These are phyloP conservation scores for Phytophthora kernoviae DNA, from an alignment of 352 stramenopile species.

Conservation along the genomic window DNA sequence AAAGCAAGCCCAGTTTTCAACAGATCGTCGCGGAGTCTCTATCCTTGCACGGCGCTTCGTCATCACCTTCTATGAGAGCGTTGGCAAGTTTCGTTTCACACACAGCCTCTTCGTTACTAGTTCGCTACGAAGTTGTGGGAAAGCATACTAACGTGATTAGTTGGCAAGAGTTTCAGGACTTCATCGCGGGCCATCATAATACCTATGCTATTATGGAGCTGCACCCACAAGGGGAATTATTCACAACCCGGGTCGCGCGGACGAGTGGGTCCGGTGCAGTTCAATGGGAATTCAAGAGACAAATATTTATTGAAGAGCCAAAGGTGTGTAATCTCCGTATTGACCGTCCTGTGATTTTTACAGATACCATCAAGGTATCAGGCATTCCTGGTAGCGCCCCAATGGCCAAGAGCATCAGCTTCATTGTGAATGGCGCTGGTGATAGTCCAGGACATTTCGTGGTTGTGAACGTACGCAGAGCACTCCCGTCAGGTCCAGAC, in stretches of 20 bases:
- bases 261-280: conserved; percentile 53
- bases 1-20: conserved; percentile 51
- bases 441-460: conserved; percentile 60
- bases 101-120: conserved; percentile 54
- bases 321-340: conserved; percentile 52
- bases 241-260: conserved; percentile 53
- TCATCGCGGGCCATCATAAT: conserved; percentile 62
- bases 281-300: conserved; percentile 65
- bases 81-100: conserved; percentile 60
- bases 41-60: conserved; percentile 18
- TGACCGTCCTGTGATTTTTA: conserved; percentile 75
- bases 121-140: conserved; percentile 71
- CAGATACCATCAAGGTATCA: conserved; percentile 71
- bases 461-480: conserved; percentile 69
- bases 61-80: conserved; percentile 29
- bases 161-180: conserved; percentile 68
- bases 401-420: conserved; percentile 48
- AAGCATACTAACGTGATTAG: conserved; percentile 47
- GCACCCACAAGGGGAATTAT: conserved; percentile 67
- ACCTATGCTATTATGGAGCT: conserved; percentile 70
- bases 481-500: conserved; percentile 36
- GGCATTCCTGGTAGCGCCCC: conserved; percentile 42
- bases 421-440: conserved; percentile 36
- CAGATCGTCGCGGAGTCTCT: conserved; percentile 59
- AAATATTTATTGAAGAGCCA: conserved; percentile 58